A percentile compares a stretch with the other conserved stretches of the same genome.
phyloP scores from a whole-genome alignment of 257 asterid species.

The Plantago elongata region DNA sequence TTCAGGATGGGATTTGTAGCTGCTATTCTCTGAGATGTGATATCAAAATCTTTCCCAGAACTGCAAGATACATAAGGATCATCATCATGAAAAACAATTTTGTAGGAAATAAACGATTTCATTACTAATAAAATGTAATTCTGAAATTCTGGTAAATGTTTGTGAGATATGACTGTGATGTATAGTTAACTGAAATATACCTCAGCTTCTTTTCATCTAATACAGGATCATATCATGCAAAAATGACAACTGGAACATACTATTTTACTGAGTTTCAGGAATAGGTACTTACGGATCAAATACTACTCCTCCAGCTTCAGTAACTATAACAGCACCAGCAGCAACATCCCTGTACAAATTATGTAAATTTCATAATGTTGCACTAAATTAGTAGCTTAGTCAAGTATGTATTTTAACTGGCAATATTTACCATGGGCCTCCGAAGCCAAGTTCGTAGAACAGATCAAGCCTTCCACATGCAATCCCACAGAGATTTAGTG shows the following conservation, averaged over 20 bases:
- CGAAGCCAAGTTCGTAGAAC: conserved; percentile 70
- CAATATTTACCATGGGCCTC: conserved; percentile 71
- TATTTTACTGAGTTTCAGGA: neutral
- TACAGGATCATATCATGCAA: too few relatives aligned
- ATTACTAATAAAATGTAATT: too few relatives aligned
- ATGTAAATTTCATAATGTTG: conserved; percentile 10
- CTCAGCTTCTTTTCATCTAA: too few relatives aligned
- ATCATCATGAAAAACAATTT: too few relatives aligned
- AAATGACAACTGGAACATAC: too few relatives aligned
- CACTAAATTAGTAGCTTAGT: conserved; percentile 5
- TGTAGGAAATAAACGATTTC: too few relatives aligned
- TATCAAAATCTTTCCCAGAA: conserved; percentile 61
- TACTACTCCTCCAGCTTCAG: conserved; percentile 76
- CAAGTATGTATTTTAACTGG: neutral
- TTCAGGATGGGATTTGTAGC: conserved; percentile 65
- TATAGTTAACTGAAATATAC: too few relatives aligned
- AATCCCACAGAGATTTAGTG: conserved; percentile 79
- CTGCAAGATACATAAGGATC: conserved; percentile 27
- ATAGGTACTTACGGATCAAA: conserved; percentile 71
- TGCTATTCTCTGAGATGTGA: conserved; percentile 71
- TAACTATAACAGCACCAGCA: conserved; percentile 77
- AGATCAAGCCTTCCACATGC: conserved; percentile 87
- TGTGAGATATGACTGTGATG: neutral
- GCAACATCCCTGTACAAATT: conserved; percentile 71
- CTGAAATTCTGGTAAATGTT: neutral